phyloP scores from a whole-genome alignment of 2,329 filamentous ascomycete genomes.

The Colletotrichum scovillei region DNA sequence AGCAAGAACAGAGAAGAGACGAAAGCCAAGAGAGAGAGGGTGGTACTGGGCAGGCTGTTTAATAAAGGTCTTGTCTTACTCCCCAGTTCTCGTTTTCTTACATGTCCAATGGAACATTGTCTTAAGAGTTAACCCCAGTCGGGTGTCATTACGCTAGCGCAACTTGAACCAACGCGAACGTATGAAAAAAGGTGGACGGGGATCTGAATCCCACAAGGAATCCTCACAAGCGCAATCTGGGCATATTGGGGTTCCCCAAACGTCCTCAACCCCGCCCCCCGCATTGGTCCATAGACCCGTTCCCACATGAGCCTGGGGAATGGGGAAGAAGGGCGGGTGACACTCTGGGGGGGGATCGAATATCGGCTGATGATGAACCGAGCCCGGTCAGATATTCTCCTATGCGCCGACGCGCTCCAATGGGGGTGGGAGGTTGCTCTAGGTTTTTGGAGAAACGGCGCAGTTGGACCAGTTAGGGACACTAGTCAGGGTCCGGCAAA shows the following conservation, averaged over 20 bases:
- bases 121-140: not conserved
- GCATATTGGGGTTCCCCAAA: constrained; percentile 8
- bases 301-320: constrained; percentile 25
- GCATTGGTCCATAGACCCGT: constrained; percentile 2
- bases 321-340: not conserved
- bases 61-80: constrained; percentile 23
- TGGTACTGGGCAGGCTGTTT: constrained; percentile 11
- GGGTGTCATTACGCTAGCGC: not conserved
- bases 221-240: constrained; percentile 21
- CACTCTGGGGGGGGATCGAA: constrained; percentile 9
- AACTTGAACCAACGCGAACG: constrained; percentile 17
- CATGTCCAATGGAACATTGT: not conserved
- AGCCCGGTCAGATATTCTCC: constrained; percentile 15
- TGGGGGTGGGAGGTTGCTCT: constrained; percentile 2
- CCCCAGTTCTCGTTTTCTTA: not conserved
- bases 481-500: not conserved
- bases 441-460: not conserved
- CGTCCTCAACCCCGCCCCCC: constrained; percentile 23
- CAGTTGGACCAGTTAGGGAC: not conserved
- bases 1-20: not conserved
- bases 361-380: constrained; percentile 25
- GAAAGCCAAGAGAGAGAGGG: not conserved
- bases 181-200: not conserved
- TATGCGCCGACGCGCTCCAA: constrained; percentile 28
- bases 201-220: constrained; percentile 12